A percentile compares a stretch with the other conserved stretches of the same genome.
Conservation (phyloP, 73 alveolate genomes). For the Durusdinium trenchii region DNA sequence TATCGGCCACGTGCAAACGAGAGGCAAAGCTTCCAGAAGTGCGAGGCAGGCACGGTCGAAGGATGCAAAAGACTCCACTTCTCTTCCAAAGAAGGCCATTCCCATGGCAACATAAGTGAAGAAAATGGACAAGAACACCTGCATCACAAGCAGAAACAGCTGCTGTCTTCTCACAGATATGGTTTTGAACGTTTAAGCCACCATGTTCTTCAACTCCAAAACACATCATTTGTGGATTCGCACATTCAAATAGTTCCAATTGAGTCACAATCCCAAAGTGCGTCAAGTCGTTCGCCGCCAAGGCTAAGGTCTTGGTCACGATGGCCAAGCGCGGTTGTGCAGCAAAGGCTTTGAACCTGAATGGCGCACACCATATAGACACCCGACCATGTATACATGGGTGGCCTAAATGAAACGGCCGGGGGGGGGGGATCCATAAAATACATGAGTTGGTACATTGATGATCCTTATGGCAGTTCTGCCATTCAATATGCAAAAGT, state of each 20-base stretch:
- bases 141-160: not conserved
- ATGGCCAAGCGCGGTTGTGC: constrained; percentile 93
- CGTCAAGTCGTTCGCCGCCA: constrained; percentile 84
- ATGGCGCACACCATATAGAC: not conserved
- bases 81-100: constrained; percentile 81
- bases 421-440: too few species aligned
- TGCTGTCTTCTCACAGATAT: not conserved
- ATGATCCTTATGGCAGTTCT: too few species aligned
- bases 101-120: constrained; percentile 85
- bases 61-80: constrained; percentile 79
- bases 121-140: constrained; percentile 86
- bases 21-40: constrained; percentile 68
- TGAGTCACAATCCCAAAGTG: constrained; percentile 76
- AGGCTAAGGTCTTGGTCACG: constrained; percentile 72
- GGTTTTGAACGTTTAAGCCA: not conserved
- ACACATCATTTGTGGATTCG: not conserved
- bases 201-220: not conserved
- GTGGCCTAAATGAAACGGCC: too few species aligned
- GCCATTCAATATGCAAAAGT: too few species aligned
- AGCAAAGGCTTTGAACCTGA: constrained; percentile 81
- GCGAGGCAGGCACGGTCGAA: constrained; percentile 86
- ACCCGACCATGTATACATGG: not conserved
- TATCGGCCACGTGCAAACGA: not conserved
- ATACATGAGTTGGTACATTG: too few species aligned
- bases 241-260: not conserved